Conservation (phyloP, 257 asterid genomes). For the Gentiana dahurica region DNA sequence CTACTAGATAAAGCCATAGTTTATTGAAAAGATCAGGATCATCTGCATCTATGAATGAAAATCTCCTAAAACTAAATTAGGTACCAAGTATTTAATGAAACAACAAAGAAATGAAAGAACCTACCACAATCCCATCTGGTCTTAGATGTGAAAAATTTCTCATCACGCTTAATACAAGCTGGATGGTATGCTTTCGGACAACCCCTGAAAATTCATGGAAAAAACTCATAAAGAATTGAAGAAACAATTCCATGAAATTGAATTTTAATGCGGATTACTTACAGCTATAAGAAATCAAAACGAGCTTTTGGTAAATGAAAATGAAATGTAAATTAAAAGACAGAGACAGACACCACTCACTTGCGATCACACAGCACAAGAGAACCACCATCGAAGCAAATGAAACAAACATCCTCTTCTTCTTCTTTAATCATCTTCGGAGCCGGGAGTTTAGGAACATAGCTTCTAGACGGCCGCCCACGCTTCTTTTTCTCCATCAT, state of each 20-base stretch:
- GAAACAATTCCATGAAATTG: no score
- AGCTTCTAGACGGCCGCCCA: conserved; percentile 57
- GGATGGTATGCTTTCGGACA: conserved; percentile 98
- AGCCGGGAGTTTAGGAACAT: conserved; percentile 34
- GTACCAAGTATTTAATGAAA: background rate
- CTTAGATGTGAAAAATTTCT: conserved; percentile 65
- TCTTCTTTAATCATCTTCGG: conserved; percentile 30
- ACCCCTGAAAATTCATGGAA: conserved; percentile 48
- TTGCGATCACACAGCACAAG: conserved; percentile 86
- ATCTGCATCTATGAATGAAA: no score
- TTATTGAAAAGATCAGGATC: no score
- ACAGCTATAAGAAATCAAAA: background rate
- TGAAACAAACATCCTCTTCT: conserved; percentile 93
- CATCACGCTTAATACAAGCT: conserved; percentile 87
- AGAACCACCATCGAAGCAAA: conserved; percentile 94
- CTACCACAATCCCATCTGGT: conserved; percentile 83
- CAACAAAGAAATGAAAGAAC: conserved; percentile 3
- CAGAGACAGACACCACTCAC: background rate
- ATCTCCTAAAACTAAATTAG: no score
- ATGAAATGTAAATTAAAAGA: no score
- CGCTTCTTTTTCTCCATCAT: conserved; percentile 44
- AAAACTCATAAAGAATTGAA: no score
- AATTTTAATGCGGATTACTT: no score
- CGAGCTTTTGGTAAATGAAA: background rate
- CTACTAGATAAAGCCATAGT: no score